These are phyloP conservation scores for Ilyonectria destructans DNA, from an alignment of 2,329 filamentous ascomycete genomes.

Conservation along the genomic window DNA sequence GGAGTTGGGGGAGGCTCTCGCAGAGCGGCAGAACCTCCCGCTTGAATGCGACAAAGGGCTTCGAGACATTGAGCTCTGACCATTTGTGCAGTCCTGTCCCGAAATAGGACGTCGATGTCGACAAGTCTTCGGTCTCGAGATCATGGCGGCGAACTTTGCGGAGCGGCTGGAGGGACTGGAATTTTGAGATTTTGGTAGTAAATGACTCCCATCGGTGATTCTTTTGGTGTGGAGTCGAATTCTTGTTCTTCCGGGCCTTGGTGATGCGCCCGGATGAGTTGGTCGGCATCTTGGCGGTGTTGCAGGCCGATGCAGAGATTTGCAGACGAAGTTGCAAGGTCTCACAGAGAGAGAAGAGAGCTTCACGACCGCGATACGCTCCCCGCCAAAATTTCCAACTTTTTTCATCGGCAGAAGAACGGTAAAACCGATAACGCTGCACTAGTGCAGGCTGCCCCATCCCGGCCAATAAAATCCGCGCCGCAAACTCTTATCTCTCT, in stretches of 20 bases:
- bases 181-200: slow-evolving; percentile 88
- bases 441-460: slow-evolving; percentile 33
- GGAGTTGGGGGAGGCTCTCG: slow-evolving; percentile 91
- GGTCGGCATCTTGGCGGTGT: slow-evolving; percentile 70
- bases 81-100: slow-evolving; percentile 87
- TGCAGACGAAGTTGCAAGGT: slow-evolving; percentile 43
- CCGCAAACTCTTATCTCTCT: slow-evolving; percentile 55
- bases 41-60: slow-evolving; percentile 84
- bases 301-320: slow-evolving; percentile 45
- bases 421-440: slow-evolving; percentile 56
- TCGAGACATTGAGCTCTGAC: slow-evolving; percentile 91
- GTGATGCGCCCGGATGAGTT: slow-evolving; percentile 77
- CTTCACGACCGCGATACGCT: slow-evolving; percentile 42
- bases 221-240: slow-evolving; percentile 81
- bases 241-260: slow-evolving; percentile 80
- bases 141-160: slow-evolving; percentile 90
- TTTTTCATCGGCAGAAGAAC: slow-evolving; percentile 54
- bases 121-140: slow-evolving; percentile 84
- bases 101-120: slow-evolving; percentile 89
- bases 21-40: slow-evolving; percentile 83
- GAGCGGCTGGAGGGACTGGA: slow-evolving; percentile 92
- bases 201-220: slow-evolving; percentile 95
- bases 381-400: slow-evolving; percentile 52
- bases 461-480: slow-evolving; percentile 51
- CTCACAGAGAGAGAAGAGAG: slow-evolving; percentile 39